Evolutionary conservation across 306 rosid genomes (phyloP), one percentile per base, ranked within the genome.

Genomic region (Quillaja saponaria): DNA sequence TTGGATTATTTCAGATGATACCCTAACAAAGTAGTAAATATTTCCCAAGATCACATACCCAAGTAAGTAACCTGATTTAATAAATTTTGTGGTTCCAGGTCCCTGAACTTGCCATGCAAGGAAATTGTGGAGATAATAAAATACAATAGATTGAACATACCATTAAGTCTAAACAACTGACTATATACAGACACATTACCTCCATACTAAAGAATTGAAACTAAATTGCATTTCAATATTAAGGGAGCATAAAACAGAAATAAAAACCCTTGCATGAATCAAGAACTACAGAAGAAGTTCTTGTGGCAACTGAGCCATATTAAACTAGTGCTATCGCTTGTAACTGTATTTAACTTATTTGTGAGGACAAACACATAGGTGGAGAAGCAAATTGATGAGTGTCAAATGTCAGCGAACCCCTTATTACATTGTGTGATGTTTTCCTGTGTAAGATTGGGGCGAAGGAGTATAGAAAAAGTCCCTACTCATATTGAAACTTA

Each of bases 401-500:
- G 3, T 25, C 31, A 25, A 25, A 25, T 25, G 31, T 25, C 4
- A 25, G 31, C 31, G 4, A 25, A 25, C 4, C 3, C 31, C 31
- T 25, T 25, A 25, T 25, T 25, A 25, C 4, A 25, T 25, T 25
- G 31, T 1, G 4, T 25, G 31, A 25, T 25, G 31, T 4, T 1
- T 25, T 25, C 4, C 2, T 25, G 31, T 25, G 4, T 25, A 4
- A 25, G 31, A 25, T 25, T 25, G 31, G 31, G 31, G 31, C 2
- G 4, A 25, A 25, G 31, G 4, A 25, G 31, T 25, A 25, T 25
- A 25, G 3, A 25, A 25, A 4, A 25, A 25, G 31, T 25, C 31
- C 31, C 31, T 25, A 25, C 31, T 25, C 31, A 25, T 25, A 25
- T 2, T 25, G 31, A 25, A 56, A 38, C 58, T 44, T 42, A 85